Evolutionary conservation across 257 asterid species (phyloP), one percentile per base, ranked within the genome.

Genomic region (Nicotiana paniculata): DNA sequence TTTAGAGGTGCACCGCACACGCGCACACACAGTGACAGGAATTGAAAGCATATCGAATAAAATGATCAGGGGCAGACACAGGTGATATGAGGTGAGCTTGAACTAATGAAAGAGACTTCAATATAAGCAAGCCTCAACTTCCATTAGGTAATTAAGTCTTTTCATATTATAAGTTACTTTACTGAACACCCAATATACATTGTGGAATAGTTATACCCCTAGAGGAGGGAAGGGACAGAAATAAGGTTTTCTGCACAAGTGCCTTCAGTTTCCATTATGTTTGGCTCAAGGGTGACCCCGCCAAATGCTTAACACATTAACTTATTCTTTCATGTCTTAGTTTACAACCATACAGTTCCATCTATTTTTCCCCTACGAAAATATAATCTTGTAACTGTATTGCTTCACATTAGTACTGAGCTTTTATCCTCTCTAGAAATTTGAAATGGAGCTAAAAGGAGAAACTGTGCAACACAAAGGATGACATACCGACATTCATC

Each of bases 401-500:
- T 7, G 7, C 53, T 74, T 74, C 26, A 26, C 46, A 51, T 53
- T 46, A 72, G 37, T 24, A 11, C 43, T 13, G 46, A 37, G 8
- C 4, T 13, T 74, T 55, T 48, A 13, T 46, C 24, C 24, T 11
- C 13, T 28, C 80, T 26, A 58, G 26, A 24, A 75, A 48, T 51
- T 51, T 1, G 17, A 69, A 51, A n/a, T 15, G 39, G 28, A 75
- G 17, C 80, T 28, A 51, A 75, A 75, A 51, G 80, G 46, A 75
- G 15, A 72, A 11, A 74, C 15, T 33, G 1, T 15, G 63, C 72
- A 82, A 63, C 62, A 51, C 18, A 9, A 13, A 72, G 43, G 82
- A 79, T 62, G n/a, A 63, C 80, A 26, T 66, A 90, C 97, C 96
- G 78, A 88, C 97, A 93, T 82, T 96, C 99, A 83, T 94, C 99